phyloP scores from a whole-genome alignment of 257 asterid species.

The Ajuga chamaepitys region DNA sequence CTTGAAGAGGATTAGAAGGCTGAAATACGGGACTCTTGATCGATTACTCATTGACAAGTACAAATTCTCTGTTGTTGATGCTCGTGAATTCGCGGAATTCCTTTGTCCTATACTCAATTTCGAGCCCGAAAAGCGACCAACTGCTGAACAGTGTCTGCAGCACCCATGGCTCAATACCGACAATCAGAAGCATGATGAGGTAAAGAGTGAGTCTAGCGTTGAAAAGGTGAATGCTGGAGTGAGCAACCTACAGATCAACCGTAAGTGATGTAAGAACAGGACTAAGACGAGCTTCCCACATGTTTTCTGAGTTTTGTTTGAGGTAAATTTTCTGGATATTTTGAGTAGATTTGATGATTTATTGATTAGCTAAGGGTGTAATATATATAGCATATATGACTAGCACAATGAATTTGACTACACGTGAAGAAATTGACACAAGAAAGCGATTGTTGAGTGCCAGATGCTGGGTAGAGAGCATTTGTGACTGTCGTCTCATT shows the following conservation, averaged over 20 bases:
- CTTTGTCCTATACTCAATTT: constrained; percentile 76
- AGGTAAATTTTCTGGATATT: constrained; percentile 22
- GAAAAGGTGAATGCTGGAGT: constrained; percentile 46
- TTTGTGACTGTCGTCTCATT: neutral
- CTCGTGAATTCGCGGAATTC: constrained; percentile 60
- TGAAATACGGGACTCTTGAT: constrained; percentile 62
- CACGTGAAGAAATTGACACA: constrained; percentile 17
- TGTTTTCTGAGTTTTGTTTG: constrained; percentile 30
- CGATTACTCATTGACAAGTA: constrained; percentile 67
- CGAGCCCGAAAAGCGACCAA: constrained; percentile 91
- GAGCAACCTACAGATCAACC: constrained; percentile 52
- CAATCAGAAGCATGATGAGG: constrained; percentile 26
- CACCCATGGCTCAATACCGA: constrained; percentile 73
- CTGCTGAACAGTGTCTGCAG: constrained; percentile 77
- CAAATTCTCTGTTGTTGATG: constrained; percentile 54
- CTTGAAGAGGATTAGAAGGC: constrained; percentile 87
- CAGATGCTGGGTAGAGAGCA: neutral
- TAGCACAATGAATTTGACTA: constrained; percentile 29
- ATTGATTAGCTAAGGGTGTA: constrained; percentile 29
- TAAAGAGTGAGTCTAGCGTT: constrained; percentile 36
- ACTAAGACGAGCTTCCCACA: constrained; percentile 17
- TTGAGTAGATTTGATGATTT: constrained; percentile 27
- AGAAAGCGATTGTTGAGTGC: constrained; percentile 12
- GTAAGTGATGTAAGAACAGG: constrained; percentile 31
- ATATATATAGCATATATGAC: constrained; percentile 18